Evolutionary conservation across 805 yeast species (phyloP), one percentile per base, ranked within the genome.

Genomic region (Torulaspora franciscae): DNA sequence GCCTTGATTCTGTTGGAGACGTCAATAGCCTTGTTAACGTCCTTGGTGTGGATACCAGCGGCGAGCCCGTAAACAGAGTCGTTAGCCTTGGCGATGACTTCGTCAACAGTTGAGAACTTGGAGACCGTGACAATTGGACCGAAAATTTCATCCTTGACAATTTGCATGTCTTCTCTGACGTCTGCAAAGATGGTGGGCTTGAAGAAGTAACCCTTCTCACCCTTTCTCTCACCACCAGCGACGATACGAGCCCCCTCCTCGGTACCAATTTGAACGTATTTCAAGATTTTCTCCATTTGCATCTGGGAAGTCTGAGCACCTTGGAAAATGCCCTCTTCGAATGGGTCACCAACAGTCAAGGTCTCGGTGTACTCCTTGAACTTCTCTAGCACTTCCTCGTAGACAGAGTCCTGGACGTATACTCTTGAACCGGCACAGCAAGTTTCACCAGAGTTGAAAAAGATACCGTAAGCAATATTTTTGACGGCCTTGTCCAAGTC

Each of bases 361-460:
- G 52, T 64, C 59, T 74, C 77, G 42, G 72, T 68, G 41, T 74
- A 75, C 8, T 56, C 52, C 57, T 71, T 74, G 54, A 84, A 80
- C 57, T 77, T 79, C 48, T 71, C 72, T 42, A 84, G 67, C 56
- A 87, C 75, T 55, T 75, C 72, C 53, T 83, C 86, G 70, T 84
- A 84, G 57, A 84, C 71, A 42, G 76, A 79, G 52, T 77, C 84
- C 67, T 86, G 89, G 48, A 87, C 81, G 68, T 84, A 86, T 50
- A 86, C 77, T 67, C 96, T 82, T 51, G 95, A 88, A 65, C 95
- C 93, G 23, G 95, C 91, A 70, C 91, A 84, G 72, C 96, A 88
- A 48, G 85, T 90, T 71, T 88, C 95, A 71, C 96, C 96, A 46
- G 95, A 81, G 72, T 88, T 88, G 76, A 75, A 85, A 72, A 81